Base-by-base conservation (phyloP, 2,329 filamentous ascomycete species). In the Talaromyces piceae region DNA sequence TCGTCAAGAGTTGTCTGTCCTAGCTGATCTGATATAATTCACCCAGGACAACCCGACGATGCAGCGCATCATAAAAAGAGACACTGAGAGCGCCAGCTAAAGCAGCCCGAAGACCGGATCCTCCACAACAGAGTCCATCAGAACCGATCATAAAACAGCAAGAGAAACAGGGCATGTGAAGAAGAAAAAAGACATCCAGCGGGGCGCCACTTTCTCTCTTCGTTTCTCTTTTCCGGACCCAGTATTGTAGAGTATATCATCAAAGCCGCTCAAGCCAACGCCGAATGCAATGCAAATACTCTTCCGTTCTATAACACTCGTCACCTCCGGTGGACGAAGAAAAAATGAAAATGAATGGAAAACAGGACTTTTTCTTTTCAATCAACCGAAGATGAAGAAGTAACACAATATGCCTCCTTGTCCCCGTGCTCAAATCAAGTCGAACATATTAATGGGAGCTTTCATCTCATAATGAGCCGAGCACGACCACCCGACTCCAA, bases 251-350 rank as follows among this genome's bases (percentile, higher is more conserved):
- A 62, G 66, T 50, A 47, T 55, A 57, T 60, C 56, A 56, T 62
- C 56, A 58, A 52, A 61, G 62, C 59, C 64, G 62, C 62, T 67
- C 64, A 66, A 66, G 66, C 64, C 63, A 70, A 70, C 67, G 67
- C 67, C 67, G 67, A 62, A 68, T 60, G 64, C 58, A 70, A 70
- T 69, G 67, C 67, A 69, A 69, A 61, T 55, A 66, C 66, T 46
- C 37, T 58, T 58, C 62, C 60, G 54, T 61, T 58, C 63, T 58
- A 49, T 65, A 63, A 58, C n/a, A 56, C 58, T 49, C 56, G 53
- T 47, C 56, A 55, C 61, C 54, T 57, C 20, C 50, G 53, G 53
- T n/a, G n/a, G 47, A 52, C 13, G 16, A 41, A 23, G 37, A 37
- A 52, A 54, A 54, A 54, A 61, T 18, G 33, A 20, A 37, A 37